These are phyloP conservation scores for Saccharomyces kudriavzevii DNA, from an alignment of 805 yeast genomes.

Conservation along the genomic window DNA sequence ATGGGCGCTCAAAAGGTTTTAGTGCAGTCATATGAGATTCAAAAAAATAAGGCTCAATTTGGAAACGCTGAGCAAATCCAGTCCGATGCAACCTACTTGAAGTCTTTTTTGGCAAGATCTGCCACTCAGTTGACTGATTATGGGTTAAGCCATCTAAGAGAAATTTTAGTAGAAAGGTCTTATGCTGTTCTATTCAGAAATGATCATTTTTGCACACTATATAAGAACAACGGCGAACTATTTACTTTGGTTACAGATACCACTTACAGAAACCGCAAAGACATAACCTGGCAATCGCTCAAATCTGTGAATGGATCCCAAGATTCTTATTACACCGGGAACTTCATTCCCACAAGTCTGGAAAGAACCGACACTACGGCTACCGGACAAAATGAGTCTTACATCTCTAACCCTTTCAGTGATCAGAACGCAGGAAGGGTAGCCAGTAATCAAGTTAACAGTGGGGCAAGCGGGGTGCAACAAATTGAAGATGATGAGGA, in stretches of 20 bases:
- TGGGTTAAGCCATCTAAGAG: slow-evolving; percentile 48
- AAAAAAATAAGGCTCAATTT: slow-evolving; percentile 17
- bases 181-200: slow-evolving; percentile 76
- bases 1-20: slow-evolving; percentile 55
- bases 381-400: slow-evolving; percentile 5
- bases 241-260: slow-evolving; percentile 68
- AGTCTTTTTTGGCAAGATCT: slow-evolving; percentile 49
- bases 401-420: slow-evolving; percentile 19
- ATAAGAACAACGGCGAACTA: slow-evolving; percentile 42
- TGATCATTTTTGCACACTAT: slow-evolving; percentile 76
- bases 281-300: slow-evolving; percentile 79
- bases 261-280: slow-evolving; percentile 41
- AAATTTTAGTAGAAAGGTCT: slow-evolving; percentile 41
- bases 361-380: slow-evolving; percentile 6
- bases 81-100: slow-evolving; percentile 31
- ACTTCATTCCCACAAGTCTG: slow-evolving; percentile 40
- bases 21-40: slow-evolving; percentile 38
- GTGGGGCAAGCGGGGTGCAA: slow-evolving; percentile 3
- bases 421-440: slow-evolving; percentile 9
- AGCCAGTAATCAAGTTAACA: neutral
- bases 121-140: slow-evolving; percentile 66
- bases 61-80: slow-evolving; percentile 24
- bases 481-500: slow-evolving; percentile 34
- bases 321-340: slow-evolving; percentile 65
- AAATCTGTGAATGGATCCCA: slow-evolving; percentile 57